Conservation (phyloP, 129 eudicot genomes). For the Tagetes patula region DNA sequence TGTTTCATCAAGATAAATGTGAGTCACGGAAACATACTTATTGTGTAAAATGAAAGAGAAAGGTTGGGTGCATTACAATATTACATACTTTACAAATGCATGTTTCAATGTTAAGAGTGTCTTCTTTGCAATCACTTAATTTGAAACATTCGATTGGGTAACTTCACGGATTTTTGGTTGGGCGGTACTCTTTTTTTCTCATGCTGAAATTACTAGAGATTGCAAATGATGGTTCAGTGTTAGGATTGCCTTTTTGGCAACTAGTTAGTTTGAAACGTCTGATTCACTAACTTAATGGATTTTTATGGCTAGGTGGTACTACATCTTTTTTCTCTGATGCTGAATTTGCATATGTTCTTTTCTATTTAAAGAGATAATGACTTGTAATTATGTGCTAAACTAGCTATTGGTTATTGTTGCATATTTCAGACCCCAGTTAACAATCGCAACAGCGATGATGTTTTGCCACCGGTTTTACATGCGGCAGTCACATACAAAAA, state of each 20-base stretch:
- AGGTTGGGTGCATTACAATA: slow-evolving; percentile 14
- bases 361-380: not conserved
- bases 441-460: slow-evolving; percentile 71
- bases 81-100: too few relatives aligned
- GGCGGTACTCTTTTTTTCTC: too few relatives aligned
- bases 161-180: not conserved
- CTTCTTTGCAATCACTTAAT: too few relatives aligned
- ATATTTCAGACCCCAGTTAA: slow-evolving; percentile 69
- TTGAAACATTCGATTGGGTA: too few relatives aligned
- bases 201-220: not conserved
- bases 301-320: slow-evolving; percentile 20
- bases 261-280: not conserved
- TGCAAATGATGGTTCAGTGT: slow-evolving; percentile 17
- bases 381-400: slow-evolving; percentile 13
- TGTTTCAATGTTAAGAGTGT: too few relatives aligned
- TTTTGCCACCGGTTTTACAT: slow-evolving; percentile 83
- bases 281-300: not conserved
- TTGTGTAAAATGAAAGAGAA: not conserved
- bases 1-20: not conserved
- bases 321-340: not conserved
- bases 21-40: slow-evolving; percentile 11
- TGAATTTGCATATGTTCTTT: not conserved
- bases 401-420: slow-evolving; percentile 22
- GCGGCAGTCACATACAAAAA: slow-evolving; percentile 77
- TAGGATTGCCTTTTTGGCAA: not conserved